Percentiles rank a stretch among this genome's conserved stretches.
Conservation (phyloP, 805 yeast species). For the Vanderwaltozyma yarrowii region DNA sequence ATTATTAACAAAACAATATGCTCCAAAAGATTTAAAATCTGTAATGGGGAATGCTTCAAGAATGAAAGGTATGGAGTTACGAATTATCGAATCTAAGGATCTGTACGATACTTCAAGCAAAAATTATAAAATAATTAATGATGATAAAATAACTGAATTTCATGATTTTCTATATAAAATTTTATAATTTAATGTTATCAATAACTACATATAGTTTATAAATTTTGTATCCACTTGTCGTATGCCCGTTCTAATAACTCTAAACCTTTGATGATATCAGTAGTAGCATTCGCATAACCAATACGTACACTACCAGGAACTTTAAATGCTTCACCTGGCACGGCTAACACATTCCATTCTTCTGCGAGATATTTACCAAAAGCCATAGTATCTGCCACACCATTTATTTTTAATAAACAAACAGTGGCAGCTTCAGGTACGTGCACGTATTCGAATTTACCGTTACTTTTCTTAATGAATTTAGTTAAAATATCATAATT, state of each 20-base stretch:
- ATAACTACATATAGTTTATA: neutral
- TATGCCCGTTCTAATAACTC: slow-evolving; percentile 15
- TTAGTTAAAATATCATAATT: slow-evolving; percentile 31
- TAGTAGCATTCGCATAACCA: slow-evolving; percentile 38
- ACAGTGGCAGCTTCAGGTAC: slow-evolving; percentile 41
- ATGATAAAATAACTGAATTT: neutral
- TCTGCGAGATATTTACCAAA: slow-evolving; percentile 32
- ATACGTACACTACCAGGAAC: slow-evolving; percentile 35
- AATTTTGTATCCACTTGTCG: slow-evolving; percentile 3
- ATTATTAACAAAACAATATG: slow-evolving; percentile 13
- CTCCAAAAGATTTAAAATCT: slow-evolving; percentile 28
- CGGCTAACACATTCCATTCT: slow-evolving; percentile 29
- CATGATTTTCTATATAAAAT: slow-evolving; percentile 9
- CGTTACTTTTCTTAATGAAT: slow-evolving; percentile 27
- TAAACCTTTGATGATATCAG: slow-evolving; percentile 31
- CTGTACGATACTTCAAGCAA: slow-evolving; percentile 9
- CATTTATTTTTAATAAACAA: slow-evolving; percentile 32
- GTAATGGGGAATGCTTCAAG: slow-evolving; percentile 42
- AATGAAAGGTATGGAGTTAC: slow-evolving; percentile 66
- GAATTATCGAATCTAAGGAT: slow-evolving; percentile 51
- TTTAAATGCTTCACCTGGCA: slow-evolving; percentile 42
- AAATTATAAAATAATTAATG: too few relatives aligned
- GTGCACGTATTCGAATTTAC: slow-evolving; percentile 30
- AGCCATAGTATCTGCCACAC: slow-evolving; percentile 23
- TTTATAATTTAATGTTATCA: neutral